These are phyloP conservation scores for Metschnikowia colocasiae DNA, from an alignment of 805 yeast species.

Conservation along the genomic window DNA sequence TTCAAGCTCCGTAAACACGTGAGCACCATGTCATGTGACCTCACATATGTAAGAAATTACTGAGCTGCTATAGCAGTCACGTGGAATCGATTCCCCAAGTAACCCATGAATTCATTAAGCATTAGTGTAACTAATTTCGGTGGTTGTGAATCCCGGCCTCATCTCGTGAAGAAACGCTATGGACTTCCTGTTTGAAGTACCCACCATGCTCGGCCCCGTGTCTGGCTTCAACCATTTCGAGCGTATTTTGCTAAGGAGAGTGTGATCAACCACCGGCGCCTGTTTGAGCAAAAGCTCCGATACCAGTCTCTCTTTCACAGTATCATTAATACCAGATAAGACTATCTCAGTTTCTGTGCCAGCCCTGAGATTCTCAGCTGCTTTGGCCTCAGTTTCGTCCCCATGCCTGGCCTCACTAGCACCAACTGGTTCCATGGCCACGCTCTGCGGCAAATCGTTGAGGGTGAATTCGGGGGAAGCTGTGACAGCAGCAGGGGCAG, in stretches of 20 bases:
- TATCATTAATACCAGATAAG: not conserved
- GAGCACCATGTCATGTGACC: not conserved
- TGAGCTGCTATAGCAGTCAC: not conserved
- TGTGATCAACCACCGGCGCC: constrained; percentile 1
- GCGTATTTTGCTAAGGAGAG: constrained; percentile 10
- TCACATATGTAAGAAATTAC: not conserved
- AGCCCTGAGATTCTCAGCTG: not conserved
- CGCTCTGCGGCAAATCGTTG: not conserved
- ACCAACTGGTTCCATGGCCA: not conserved
- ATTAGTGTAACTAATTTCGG: constrained; percentile 10
- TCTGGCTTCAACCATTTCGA: constrained; percentile 11
- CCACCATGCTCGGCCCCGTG: not conserved
- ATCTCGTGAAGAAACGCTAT: constrained; percentile 11
- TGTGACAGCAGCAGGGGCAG: not conserved
- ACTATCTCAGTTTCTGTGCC: not conserved
- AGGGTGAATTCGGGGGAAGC: not conserved
- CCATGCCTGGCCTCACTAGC: not conserved
- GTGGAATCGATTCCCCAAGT: not conserved
- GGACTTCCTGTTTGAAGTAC: not conserved
- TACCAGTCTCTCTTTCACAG: not conserved
- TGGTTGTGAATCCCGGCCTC: constrained; percentile 13
- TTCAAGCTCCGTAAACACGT: not conserved
- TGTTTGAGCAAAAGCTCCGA: not conserved
- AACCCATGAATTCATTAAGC: not conserved
- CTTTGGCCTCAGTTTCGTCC: not conserved